These are phyloP conservation scores for Apiospora kogelbergensis DNA, from an alignment of 2,329 filamentous ascomycete genomes.

Conservation along the genomic window DNA sequence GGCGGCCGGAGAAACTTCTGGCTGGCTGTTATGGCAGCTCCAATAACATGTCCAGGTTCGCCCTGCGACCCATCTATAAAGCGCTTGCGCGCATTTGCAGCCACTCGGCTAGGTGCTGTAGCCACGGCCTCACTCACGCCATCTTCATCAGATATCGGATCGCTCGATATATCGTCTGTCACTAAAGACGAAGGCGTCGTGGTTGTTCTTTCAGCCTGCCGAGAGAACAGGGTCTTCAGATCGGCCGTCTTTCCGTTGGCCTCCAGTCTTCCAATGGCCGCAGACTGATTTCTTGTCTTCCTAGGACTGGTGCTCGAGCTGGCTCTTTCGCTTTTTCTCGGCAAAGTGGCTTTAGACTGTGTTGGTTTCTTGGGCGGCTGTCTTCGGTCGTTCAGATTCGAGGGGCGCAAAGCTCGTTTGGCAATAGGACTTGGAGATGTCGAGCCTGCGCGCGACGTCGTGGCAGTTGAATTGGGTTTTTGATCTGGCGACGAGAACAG, in stretches of 20 bases:
- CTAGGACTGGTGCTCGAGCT: constrained; percentile 48
- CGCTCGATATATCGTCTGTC: constrained; percentile 50
- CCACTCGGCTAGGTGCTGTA: constrained; percentile 53
- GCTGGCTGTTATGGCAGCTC: constrained; percentile 34
- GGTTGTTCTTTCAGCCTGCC: constrained; percentile 53
- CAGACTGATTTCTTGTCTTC: constrained; percentile 33
- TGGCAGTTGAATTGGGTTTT: constrained; percentile 20
- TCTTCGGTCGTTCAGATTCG: constrained; percentile 26
- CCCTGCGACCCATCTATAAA: constrained; percentile 35
- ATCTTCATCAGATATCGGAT: constrained; percentile 62
- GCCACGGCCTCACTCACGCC: constrained; percentile 48
- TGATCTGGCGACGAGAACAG: constrained; percentile 51
- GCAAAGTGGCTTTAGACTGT: constrained; percentile 19
- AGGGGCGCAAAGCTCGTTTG: constrained; percentile 19
- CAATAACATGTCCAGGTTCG: constrained; percentile 9
- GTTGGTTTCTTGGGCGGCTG: constrained; percentile 12
- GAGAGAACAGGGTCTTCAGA: constrained; percentile 60
- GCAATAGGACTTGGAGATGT: constrained; percentile 25
- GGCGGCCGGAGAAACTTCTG: constrained; percentile 53
- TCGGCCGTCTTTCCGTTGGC: constrained; percentile 57
- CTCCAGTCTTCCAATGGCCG: constrained; percentile 34
- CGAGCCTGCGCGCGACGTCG: constrained; percentile 16
- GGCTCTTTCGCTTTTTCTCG: constrained; percentile 26
- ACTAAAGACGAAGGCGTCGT: constrained; percentile 30
- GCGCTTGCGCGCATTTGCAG: constrained; percentile 56